These are phyloP conservation scores for Fibroporia radiculosa DNA, from an alignment of 768 basidiomycete species.

Conservation along the genomic window DNA sequence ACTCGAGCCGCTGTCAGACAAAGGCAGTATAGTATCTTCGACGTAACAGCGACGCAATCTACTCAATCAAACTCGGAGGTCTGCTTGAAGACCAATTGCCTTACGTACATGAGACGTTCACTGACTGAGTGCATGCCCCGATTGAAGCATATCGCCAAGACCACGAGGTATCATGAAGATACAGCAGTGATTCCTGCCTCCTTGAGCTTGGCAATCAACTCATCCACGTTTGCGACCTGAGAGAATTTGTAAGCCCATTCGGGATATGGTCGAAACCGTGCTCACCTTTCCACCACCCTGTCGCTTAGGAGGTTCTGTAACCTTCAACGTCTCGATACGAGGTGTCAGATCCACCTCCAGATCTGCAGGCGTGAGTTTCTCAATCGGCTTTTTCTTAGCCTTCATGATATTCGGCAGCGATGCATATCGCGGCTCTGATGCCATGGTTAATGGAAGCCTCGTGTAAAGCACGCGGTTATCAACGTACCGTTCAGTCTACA, in stretches of 20 bases:
- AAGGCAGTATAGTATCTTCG: too few relatives aligned
- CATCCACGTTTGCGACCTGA: constrained; percentile 78
- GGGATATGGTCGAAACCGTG: neutral
- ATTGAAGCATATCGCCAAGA: too few relatives aligned
- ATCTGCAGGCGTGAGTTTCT: constrained; percentile 73
- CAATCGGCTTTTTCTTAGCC: constrained; percentile 97
- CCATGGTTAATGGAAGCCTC: neutral
- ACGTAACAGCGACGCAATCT: too few relatives aligned
- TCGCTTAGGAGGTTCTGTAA: constrained; percentile 84
- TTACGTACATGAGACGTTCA: neutral
- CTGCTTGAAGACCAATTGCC: too few relatives aligned
- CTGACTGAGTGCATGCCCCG: too few relatives aligned
- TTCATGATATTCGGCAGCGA: constrained; percentile 98
- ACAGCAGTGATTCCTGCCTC: constrained; percentile 58
- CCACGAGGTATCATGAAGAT: neutral
- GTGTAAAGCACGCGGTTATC: neutral
- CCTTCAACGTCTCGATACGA: constrained; percentile 77
- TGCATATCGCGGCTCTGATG: constrained; percentile 87
- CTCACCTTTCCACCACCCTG: constrained; percentile 84
- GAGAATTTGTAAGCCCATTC: neutral
- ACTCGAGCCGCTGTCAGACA: too few relatives aligned
- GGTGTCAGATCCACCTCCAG: constrained; percentile 82
- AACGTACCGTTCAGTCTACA: constrained; percentile 63
- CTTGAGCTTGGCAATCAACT: constrained; percentile 82
- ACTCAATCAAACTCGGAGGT: too few relatives aligned